These are phyloP conservation scores for Amesomyces nigricolor DNA, from an alignment of 2,329 filamentous ascomycete species.

Conservation along the genomic window DNA sequence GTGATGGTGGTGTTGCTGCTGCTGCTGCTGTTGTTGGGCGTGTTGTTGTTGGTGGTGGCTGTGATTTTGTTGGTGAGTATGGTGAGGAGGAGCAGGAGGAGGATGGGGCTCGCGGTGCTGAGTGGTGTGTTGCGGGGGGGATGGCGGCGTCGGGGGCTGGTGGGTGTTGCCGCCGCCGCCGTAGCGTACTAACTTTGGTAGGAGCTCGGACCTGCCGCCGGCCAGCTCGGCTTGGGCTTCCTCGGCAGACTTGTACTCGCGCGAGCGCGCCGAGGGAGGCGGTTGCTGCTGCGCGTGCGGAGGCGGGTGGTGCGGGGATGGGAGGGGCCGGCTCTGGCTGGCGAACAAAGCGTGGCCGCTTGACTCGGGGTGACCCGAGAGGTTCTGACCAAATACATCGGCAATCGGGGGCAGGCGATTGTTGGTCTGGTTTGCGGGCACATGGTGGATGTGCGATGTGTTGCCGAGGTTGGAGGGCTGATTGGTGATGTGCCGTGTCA, in stretches of 20 bases:
- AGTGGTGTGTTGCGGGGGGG: constrained; percentile 53
- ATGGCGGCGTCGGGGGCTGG: constrained; percentile 87
- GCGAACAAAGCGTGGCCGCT: constrained; percentile 49
- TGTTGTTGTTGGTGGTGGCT: background rate
- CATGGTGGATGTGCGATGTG: constrained; percentile 85
- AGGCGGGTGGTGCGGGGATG: constrained; percentile 72
- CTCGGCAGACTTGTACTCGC: constrained; percentile 93
- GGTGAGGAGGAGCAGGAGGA: background rate
- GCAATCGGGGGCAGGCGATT: constrained; percentile 91
- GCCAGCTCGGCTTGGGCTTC: constrained; percentile 88
- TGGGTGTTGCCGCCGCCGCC: constrained; percentile 55
- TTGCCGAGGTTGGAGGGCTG: constrained; percentile 77
- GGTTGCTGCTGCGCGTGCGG: constrained; percentile 33
- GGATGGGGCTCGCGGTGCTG: background rate
- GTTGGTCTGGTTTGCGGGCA: constrained; percentile 79
- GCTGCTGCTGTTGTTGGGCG: background rate
- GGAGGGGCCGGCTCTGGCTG: constrained; percentile 61
- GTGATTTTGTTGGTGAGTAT: background rate
- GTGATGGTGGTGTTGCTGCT: constrained; percentile 21
- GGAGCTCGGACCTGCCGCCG: constrained; percentile 83
- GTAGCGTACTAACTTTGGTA: constrained; percentile 94
- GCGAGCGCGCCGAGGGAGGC: constrained; percentile 57
- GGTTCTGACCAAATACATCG: constrained; percentile 83
- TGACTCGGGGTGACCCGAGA: constrained; percentile 57
- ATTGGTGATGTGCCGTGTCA: constrained; percentile 72